These are phyloP conservation scores for Batkoa obscura DNA, from an alignment of 371 early-diverging fungal genomes.

Conservation along the genomic window DNA sequence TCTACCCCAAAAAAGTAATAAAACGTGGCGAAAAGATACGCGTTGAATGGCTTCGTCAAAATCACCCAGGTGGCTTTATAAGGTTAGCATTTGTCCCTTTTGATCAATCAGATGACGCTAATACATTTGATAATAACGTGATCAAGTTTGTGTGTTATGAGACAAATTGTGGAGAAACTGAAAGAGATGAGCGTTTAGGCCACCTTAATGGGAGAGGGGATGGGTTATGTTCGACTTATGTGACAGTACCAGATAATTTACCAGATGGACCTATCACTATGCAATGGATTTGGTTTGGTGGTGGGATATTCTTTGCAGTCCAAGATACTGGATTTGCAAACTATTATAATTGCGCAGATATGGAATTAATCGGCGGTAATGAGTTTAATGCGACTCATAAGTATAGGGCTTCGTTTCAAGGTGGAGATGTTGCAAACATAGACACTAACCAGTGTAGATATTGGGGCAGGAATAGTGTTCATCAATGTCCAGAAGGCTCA, in stretches of 20 bases:
- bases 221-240: conserved; percentile 19
- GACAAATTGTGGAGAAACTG: conserved; percentile 18
- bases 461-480: background rate
- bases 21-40: conserved; percentile 25
- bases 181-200: conserved; percentile 4
- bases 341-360: conserved; percentile 28
- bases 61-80: conserved; percentile 42
- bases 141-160: conserved; percentile 33
- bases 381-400: conserved; percentile 15
- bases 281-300: conserved; percentile 39
- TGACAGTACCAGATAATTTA: conserved; percentile 25
- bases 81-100: conserved; percentile 31
- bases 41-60: conserved; percentile 27
- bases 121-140: conserved; percentile 22
- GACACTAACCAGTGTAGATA: background rate
- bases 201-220: conserved; percentile 18
- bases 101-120: conserved; percentile 23
- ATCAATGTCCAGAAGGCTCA: background rate
- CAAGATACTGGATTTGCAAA: conserved; percentile 22
- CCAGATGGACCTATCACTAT: conserved; percentile 28
- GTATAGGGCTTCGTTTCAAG: background rate
- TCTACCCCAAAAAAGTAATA: background rate
- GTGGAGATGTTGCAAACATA: background rate
- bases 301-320: conserved; percentile 14
- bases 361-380: conserved; percentile 27